A percentile compares a stretch with the other conserved stretches of the same genome.
These are phyloP conservation scores for Castanea mollissima DNA, from an alignment of 306 rosid genomes.

Conservation along the genomic window DNA sequence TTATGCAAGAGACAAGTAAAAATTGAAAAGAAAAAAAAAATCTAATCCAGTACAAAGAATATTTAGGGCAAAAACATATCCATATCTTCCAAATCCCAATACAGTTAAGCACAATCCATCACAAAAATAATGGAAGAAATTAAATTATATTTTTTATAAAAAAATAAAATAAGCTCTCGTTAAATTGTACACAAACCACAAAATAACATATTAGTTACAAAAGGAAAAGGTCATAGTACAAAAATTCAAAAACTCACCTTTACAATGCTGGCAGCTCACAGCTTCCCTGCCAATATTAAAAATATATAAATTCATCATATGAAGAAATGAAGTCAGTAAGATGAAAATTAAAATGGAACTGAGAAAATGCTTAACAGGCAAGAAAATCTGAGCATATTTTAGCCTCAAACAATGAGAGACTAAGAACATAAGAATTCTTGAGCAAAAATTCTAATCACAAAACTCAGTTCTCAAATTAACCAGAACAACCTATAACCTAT, in stretches of 20 bases:
- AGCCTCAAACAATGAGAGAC: slow-evolving; percentile 1
- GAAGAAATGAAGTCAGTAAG: slow-evolving; percentile 9
- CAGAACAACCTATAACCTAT: not conserved
- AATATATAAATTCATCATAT: not conserved
- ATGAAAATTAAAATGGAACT: slow-evolving; percentile 3
- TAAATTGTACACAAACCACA: not conserved
- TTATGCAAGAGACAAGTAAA: not conserved
- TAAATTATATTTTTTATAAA: not conserved
- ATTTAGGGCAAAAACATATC: not conserved
- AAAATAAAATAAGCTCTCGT: not conserved
- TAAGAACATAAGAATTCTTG: slow-evolving; percentile 10
- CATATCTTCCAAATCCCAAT: not conserved
- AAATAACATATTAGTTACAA: slow-evolving; percentile 8
- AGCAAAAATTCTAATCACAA: slow-evolving; percentile 15
- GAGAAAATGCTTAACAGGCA: slow-evolving; percentile 7
- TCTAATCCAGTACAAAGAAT: not conserved
- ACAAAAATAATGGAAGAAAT: not conserved
- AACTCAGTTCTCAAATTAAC: not conserved
- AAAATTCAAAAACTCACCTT: slow-evolving; percentile 48
- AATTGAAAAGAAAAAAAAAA: too few relatives aligned
- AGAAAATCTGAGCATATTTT: slow-evolving; percentile 4
- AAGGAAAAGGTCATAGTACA: not conserved
- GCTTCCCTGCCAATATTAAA: slow-evolving; percentile 64
- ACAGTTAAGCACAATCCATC: not conserved
- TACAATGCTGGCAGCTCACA: slow-evolving; percentile 74